These are phyloP conservation scores for Thalia dealbata DNA, from an alignment of 176 grass and related monocot species.

Conservation along the genomic window DNA sequence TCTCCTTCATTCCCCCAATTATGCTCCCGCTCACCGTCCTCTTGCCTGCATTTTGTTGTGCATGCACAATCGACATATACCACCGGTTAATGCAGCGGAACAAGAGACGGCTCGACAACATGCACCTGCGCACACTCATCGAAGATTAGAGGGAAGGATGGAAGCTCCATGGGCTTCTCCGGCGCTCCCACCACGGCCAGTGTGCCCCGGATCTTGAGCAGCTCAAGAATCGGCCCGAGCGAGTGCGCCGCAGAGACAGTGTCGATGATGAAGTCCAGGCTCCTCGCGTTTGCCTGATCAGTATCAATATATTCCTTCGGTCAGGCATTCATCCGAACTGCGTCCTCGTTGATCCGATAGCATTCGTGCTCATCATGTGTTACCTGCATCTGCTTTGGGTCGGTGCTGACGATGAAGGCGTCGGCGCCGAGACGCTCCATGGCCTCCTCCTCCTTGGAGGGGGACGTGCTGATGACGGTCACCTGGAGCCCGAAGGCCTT, in stretches of 20 bases:
- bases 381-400: slow-evolving; percentile 50
- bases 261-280: slow-evolving; percentile 69
- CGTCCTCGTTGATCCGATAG: too few relatives aligned
- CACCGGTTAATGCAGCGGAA: too few relatives aligned
- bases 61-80: too few relatives aligned
- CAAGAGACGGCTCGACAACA: not conserved
- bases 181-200: slow-evolving; percentile 65
- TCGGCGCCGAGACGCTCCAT: slow-evolving; percentile 43
- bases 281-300: slow-evolving; percentile 30
- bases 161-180: slow-evolving; percentile 67
- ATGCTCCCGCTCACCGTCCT: slow-evolving; percentile 72
- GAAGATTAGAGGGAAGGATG: slow-evolving; percentile 82
- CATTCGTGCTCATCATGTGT: too few relatives aligned
- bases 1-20: slow-evolving; percentile 64
- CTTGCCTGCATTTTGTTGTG: slow-evolving; percentile 36
- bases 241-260: slow-evolving; percentile 65
- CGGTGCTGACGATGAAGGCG: slow-evolving; percentile 46
- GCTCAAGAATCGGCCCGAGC: slow-evolving; percentile 56
- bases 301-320: too few relatives aligned
- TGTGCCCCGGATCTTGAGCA: slow-evolving; percentile 64
- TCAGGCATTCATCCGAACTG: too few relatives aligned
- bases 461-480: slow-evolving; percentile 57
- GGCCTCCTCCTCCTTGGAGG: slow-evolving; percentile 57
- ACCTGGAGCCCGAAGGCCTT: slow-evolving; percentile 59
- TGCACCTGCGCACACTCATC: slow-evolving; percentile 31